phyloP scores from a whole-genome alignment of 805 yeast species.

The Wickerhamiella vanderwaltii region DNA sequence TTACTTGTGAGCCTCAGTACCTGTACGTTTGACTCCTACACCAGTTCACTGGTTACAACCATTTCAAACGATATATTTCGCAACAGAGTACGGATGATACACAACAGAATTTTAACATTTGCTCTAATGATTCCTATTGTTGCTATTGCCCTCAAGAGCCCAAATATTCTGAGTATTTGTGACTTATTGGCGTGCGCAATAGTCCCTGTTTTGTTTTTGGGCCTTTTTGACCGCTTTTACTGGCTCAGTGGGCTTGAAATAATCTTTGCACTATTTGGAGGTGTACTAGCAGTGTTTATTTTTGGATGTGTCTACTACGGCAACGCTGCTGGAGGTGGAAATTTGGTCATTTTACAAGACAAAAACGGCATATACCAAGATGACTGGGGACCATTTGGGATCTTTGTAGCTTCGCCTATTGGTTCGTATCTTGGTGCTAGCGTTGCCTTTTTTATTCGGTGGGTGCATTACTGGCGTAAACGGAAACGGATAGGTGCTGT shows the following conservation, averaged over 20 bases:
- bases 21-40: slow-evolving; percentile 80
- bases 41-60: slow-evolving; percentile 77
- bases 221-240: slow-evolving; percentile 54
- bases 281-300: slow-evolving; percentile 63
- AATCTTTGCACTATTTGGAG: slow-evolving; percentile 73
- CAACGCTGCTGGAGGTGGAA: slow-evolving; percentile 60
- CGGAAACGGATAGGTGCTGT: slow-evolving; percentile 15
- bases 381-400: slow-evolving; percentile 94
- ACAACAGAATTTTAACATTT: slow-evolving; percentile 57
- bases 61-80: slow-evolving; percentile 84
- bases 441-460: slow-evolving; percentile 33
- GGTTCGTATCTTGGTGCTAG: slow-evolving; percentile 58
- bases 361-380: slow-evolving; percentile 53
- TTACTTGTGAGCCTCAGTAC: slow-evolving; percentile 66
- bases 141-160: slow-evolving; percentile 72
- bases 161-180: slow-evolving; percentile 74
- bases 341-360: slow-evolving; percentile 42
- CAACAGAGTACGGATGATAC: slow-evolving; percentile 56
- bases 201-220: slow-evolving; percentile 76
- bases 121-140: slow-evolving; percentile 72
- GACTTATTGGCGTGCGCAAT: slow-evolving; percentile 80
- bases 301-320: slow-evolving; percentile 70
- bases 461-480: slow-evolving; percentile 13
- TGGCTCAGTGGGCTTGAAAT: slow-evolving; percentile 70
- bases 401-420: slow-evolving; percentile 80